A percentile compares a stretch with the other conserved stretches of the same genome.
Evolutionary conservation across 2,329 filamentous ascomycete species (phyloP).

Genomic region (Venturia effusa): DNA sequence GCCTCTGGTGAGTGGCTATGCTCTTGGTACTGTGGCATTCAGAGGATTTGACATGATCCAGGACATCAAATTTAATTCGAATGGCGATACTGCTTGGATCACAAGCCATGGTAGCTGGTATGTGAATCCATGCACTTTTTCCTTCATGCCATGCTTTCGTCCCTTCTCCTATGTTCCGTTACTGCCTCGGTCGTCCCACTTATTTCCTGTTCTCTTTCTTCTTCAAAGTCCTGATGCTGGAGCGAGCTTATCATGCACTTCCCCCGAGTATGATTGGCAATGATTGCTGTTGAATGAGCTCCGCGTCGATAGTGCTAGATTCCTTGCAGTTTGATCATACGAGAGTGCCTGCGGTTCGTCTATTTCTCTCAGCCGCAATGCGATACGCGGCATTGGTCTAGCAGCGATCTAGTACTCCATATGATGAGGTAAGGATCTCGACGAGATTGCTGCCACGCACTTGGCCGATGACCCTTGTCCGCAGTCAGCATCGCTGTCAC

Average conservation of each 20-base stretch:
- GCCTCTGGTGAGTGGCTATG: slow-evolving; percentile 35
- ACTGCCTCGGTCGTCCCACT: not conserved
- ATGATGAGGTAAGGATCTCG: not conserved
- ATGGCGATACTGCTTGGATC: slow-evolving; percentile 50
- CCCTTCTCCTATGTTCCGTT: not conserved
- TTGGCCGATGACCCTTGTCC: not conserved
- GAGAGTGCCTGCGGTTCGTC: not conserved
- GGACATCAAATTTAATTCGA: slow-evolving; percentile 56
- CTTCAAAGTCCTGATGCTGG: not conserved
- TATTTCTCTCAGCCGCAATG: not conserved
- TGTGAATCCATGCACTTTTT: not conserved
- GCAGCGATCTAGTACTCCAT: not conserved
- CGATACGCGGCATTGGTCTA: not conserved
- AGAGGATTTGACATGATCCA: not conserved
- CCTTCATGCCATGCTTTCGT: not conserved
- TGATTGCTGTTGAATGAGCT: not conserved
- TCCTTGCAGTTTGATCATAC: not conserved
- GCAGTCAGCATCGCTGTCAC: not conserved
- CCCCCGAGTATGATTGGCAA: not conserved
- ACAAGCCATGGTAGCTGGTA: slow-evolving; percentile 62
- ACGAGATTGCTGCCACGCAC: not conserved
- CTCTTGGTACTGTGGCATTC: not conserved
- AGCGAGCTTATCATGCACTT: not conserved
- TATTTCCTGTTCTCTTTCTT: not conserved
- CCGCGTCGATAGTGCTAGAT: not conserved